Base-by-base conservation (phyloP, 1,139 yeast genomes). In the Pichia sp. region DNA sequence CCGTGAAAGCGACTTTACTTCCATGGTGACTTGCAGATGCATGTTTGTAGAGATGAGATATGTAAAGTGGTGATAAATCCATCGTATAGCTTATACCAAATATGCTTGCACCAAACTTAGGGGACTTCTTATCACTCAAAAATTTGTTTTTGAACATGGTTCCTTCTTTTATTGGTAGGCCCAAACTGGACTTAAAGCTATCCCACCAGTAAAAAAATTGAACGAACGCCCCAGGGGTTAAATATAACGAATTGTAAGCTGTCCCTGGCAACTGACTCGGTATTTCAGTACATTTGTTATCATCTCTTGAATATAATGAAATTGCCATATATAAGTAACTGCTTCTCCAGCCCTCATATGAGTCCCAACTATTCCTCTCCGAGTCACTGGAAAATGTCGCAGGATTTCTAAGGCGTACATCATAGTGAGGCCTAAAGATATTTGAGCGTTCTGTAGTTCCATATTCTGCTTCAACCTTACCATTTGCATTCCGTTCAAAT, bases 121-220 rank as follows among this genome's bases (percentile, higher is more conserved):
- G 64, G 29, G 66, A 64, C 1, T 64, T 51, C 18, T 55, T 52
- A 29, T 61, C 56, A 23, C 52, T 56, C n/a, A 55, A 43, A 15
- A 57, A 56, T 13, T 51, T 48, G 34, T 52, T 53, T 18, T 51
- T 46, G 50, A 84, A 91, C 17, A 91, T 56, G 12, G 62, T 61
- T 0, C 97, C 97, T 29, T 72, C 69, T 40, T 86, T 70, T 4
- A 85, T 70, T 0, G 97, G 96, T 25, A 85, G 63, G 5, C 94
- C 78, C 22, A 81, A 63, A 22, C 73, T 71, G 30, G 84, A 75
- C 19, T 80, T 75, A 51, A 91, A 76, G 36, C 80, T 68, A 33
- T 67, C 61, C 95, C 96, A 87, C 97, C 97, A 91, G 27, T 63
- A 60, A 50, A 73, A 75, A 62, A 88, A 88, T 48, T 82, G 82